Percentiles rank a stretch among this genome's conserved stretches.
Evolutionary conservation across 2,329 filamentous ascomycete species (phyloP).

Genomic region (Thelonectria olida): DNA sequence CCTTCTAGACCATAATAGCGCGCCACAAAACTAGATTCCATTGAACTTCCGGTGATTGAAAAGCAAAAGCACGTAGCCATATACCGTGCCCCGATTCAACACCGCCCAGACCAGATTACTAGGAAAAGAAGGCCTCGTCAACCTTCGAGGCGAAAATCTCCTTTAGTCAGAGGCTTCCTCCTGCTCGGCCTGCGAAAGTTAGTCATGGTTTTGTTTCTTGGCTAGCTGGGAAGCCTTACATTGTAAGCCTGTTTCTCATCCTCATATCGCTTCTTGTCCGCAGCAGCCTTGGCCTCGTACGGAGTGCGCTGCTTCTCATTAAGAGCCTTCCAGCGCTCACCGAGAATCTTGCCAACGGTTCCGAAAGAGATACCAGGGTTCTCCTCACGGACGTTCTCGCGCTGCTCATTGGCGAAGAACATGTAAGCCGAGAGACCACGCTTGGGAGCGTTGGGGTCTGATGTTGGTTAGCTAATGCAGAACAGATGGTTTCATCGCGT

Average conservation of each 20-base stretch:
- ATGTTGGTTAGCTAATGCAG: not conserved
- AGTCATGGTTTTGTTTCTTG: conserved; percentile 31
- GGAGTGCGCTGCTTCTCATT: conserved; percentile 91
- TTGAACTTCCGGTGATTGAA: conserved; percentile 46
- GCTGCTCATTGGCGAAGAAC: conserved; percentile 99
- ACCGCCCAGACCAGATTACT: conserved; percentile 52
- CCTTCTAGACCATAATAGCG: conserved; percentile 44
- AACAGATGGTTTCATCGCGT: not conserved
- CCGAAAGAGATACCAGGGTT: conserved; percentile 98
- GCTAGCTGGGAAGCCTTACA: conserved; percentile 61
- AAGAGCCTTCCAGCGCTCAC: conserved; percentile 98
- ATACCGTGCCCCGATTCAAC: conserved; percentile 54
- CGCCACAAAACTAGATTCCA: conserved; percentile 46
- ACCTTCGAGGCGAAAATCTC: not conserved
- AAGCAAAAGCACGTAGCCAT: conserved; percentile 50
- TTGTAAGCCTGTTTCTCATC: conserved; percentile 96
- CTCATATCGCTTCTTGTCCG: conserved; percentile 99
- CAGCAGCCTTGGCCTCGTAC: conserved; percentile 95
- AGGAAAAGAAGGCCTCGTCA: conserved; percentile 40
- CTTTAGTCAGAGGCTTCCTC: conserved; percentile 63
- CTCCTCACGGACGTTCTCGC: conserved; percentile 96
- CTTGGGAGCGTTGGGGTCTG: conserved; percentile 98
- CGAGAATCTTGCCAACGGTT: conserved; percentile 98
- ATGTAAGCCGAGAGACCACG: conserved; percentile 99
- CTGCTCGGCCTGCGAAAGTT: conserved; percentile 61